These are phyloP conservation scores for Arabis alpina DNA, from an alignment of 345 rosid species.

Conservation along the genomic window DNA sequence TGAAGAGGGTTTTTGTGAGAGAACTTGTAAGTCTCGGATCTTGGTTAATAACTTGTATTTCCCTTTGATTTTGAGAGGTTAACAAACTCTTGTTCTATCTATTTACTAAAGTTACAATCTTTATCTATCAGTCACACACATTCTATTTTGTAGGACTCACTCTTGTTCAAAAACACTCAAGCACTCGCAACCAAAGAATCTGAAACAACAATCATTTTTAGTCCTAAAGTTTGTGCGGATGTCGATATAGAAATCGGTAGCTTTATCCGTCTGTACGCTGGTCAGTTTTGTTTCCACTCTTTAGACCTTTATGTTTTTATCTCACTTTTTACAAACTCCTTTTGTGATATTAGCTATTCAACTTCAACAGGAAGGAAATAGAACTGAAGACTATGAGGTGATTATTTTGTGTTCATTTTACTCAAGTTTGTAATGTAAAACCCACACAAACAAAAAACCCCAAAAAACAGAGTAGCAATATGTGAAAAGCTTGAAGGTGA, in stretches of 20 bases:
- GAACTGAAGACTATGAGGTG: constrained; percentile 47
- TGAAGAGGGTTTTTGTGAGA: too few species aligned
- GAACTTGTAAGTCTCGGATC: too few species aligned
- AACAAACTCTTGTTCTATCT: too few species aligned
- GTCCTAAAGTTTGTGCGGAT: constrained; percentile 67
- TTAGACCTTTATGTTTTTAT: constrained; percentile 4
- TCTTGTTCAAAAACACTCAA: too few species aligned
- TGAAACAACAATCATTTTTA: constrained; percentile 65
- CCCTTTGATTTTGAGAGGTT: too few species aligned
- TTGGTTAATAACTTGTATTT: too few species aligned
- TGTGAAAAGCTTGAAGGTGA: background rate
- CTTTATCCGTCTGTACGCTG: constrained; percentile 64
- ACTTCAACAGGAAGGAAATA: constrained; percentile 74
- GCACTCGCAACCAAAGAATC: constrained; percentile 44
- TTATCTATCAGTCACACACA: background rate
- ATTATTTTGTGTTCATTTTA: constrained; percentile 62
- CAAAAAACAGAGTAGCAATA: background rate
- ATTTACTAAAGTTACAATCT: too few species aligned
- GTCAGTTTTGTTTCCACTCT: constrained; percentile 42
- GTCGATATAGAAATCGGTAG: constrained; percentile 85
- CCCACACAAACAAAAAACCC: constrained; percentile 10
- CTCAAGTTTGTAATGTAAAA: constrained; percentile 43
- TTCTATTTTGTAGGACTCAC: constrained; percentile 49
- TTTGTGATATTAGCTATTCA: constrained; percentile 3
- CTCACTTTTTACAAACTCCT: background rate